Conservation (phyloP, 2,329 filamentous ascomycete species). For the Aplosporella prunicola region DNA sequence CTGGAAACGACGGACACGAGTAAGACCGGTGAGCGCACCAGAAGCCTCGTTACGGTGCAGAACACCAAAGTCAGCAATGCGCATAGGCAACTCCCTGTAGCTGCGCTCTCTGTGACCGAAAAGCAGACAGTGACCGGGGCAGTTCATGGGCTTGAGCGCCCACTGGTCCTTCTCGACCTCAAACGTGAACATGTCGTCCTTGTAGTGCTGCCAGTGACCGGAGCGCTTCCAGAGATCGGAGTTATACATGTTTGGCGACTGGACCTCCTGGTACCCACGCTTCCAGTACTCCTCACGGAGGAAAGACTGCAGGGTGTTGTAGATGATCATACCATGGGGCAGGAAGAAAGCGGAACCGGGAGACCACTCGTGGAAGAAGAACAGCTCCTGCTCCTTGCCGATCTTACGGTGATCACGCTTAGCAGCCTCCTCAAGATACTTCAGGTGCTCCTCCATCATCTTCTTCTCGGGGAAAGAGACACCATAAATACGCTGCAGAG, state of each 20-base stretch:
- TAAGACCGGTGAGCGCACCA: conserved; percentile 70
- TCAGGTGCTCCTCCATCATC: conserved; percentile 82
- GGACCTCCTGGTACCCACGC: conserved; percentile 89
- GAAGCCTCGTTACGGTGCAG: conserved; percentile 82
- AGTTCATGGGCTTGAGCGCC: conserved; percentile 94
- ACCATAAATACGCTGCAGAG: conserved; percentile 91
- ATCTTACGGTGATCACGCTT: conserved; percentile 94
- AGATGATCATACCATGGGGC: conserved; percentile 85
- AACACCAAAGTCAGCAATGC: conserved; percentile 79
- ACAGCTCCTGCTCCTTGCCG: conserved; percentile 90
- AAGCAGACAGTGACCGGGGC: conserved; percentile 77
- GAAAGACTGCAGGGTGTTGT: conserved; percentile 76
- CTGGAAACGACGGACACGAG: conserved; percentile 76
- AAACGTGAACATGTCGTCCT: conserved; percentile 93
- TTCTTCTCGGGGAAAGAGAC: conserved; percentile 98
- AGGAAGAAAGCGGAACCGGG: conserved; percentile 89
- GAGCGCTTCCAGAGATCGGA: conserved; percentile 87
- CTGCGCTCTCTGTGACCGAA: conserved; percentile 65
- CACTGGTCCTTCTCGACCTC: conserved; percentile 73
- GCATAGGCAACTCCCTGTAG: conserved; percentile 71
- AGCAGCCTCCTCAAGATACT: conserved; percentile 94
- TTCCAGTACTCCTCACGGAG: conserved; percentile 84
- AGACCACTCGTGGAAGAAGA: conserved; percentile 93
- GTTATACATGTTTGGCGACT: conserved; percentile 95
- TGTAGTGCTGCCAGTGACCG: conserved; percentile 71